Evolutionary conservation across 129 eudicot species (phyloP), one percentile per base, ranked within the genome.

Genomic region (Scalesia atractyloides): DNA sequence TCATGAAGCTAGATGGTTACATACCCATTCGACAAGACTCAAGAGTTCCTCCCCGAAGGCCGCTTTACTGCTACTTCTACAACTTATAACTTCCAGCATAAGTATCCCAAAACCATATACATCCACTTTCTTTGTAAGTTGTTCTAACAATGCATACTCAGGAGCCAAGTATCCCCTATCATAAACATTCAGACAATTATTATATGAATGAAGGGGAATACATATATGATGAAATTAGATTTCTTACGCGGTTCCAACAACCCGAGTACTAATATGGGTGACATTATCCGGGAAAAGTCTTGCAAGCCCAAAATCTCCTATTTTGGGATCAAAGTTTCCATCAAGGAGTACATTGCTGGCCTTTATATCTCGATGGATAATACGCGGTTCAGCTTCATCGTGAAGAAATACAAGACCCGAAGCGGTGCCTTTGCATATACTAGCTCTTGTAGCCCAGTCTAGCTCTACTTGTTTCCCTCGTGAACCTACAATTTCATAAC

Each of bases 121-220:
- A 65, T 92, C 98, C 13, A 79, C 94, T 79, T 92, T 89, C 78
- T 86, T 87, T 36, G 98, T 89, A 15, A 84, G 93, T 75, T 85
- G 87, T 64, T 95, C 98, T 37, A 85, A 74, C 80, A 81, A 20
- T 2, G 87, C 90, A 34, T 89, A 92, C 52, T 89, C 97, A 0
- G 97, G 97, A 74, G 96, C 97, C 37, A 92, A 63, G 74, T 92
- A 92, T 68, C 97, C 97, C 70, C 97, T 87, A 82, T 61, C 68
- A 43, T 48, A 22, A 39, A 46, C 17, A 57, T 56, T 68, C 36
- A 4, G 66, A 8, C 12, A 39, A n/a, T 8, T 5, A 39, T 6
- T 39, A 39, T 6, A 39, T 6, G 0, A 39, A 39, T 39, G 34
- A 30, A 30, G 3, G 5, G 34, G 46, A 14, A 73, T 59, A 12